Conservation (phyloP, 441 rosid species). For the Gossypium laxum region DNA sequence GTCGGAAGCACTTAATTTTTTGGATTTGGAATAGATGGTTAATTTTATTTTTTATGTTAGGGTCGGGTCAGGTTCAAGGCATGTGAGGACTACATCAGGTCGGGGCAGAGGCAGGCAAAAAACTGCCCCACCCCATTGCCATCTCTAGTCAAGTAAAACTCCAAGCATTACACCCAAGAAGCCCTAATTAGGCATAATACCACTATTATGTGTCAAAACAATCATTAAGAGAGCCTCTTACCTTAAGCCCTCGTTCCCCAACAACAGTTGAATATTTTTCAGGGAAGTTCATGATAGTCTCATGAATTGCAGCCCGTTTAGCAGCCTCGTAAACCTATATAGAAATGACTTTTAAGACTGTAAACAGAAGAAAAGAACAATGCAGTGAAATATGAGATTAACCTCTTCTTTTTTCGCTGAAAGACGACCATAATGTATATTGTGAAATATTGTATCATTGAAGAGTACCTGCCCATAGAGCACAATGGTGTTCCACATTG, state of each 20-base stretch:
- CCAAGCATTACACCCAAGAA: background rate
- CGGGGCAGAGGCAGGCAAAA: too few relatives aligned
- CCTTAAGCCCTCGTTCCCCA: slow-evolving; percentile 98
- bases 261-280: slow-evolving; percentile 80
- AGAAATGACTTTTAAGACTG: slow-evolving; percentile 12
- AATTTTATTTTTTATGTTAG: too few relatives aligned
- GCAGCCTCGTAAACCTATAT: slow-evolving; percentile 92
- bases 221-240: slow-evolving; percentile 27
- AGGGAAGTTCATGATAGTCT: slow-evolving; percentile 79
- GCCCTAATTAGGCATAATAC: background rate
- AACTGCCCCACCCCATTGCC: too few relatives aligned
- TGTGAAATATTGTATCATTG: slow-evolving; percentile 89
- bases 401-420: slow-evolving; percentile 91
- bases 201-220: background rate
- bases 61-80: too few relatives aligned
- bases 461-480: slow-evolving; percentile 67
- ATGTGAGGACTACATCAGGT: too few relatives aligned
- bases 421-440: slow-evolving; percentile 84
- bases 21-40: too few relatives aligned
- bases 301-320: slow-evolving; percentile 85
- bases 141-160: background rate
- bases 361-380: slow-evolving; percentile 6
- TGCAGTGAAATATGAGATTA: background rate
- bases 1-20: too few relatives aligned
- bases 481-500: slow-evolving; percentile 11